Evolutionary conservation across 2,329 filamentous ascomycete species (phyloP).

Genomic region (Epichloe typhina): DNA sequence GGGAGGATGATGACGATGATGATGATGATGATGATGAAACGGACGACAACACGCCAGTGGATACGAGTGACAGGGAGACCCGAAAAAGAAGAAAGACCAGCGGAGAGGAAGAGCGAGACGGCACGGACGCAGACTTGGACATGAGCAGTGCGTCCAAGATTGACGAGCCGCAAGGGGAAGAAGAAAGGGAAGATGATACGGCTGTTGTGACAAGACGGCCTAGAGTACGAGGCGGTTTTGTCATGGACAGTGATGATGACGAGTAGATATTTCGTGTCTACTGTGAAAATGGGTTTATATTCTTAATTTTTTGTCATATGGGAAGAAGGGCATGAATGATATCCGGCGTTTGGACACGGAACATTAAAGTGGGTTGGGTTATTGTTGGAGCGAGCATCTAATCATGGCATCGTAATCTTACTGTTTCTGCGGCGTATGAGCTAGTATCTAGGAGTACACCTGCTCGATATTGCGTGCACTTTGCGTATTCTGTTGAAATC

Average conservation of each 20-base stretch:
- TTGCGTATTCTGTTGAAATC: no score
- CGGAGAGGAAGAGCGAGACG: slow-evolving; percentile 9
- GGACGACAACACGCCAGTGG: slow-evolving; percentile 17
- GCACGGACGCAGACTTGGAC: slow-evolving; percentile 11
- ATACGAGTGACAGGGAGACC: slow-evolving; percentile 21
- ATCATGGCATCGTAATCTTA: no score
- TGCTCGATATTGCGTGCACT: no score
- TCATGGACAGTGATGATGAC: slow-evolving; percentile 48
- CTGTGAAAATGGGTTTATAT: no score
- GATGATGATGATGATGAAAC: slow-evolving; percentile 11
- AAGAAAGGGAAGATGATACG: slow-evolving; percentile 15
- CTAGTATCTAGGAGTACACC: no score
- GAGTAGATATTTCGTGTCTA: slow-evolving; percentile 15
- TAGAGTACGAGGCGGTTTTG: slow-evolving; percentile 38
- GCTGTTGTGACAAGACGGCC: slow-evolving; percentile 23
- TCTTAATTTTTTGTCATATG: neutral
- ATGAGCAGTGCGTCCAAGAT: neutral
- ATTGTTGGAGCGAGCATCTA: no score
- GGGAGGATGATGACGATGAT: slow-evolving; percentile 8
- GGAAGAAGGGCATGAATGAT: neutral
- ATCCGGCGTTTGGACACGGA: neutral
- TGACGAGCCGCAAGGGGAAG: slow-evolving; percentile 1
- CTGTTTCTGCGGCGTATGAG: no score
- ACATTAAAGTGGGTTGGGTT: no score
- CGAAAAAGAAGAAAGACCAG: slow-evolving; percentile 25